Base-by-base conservation (phyloP, 2,329 filamentous ascomycete genomes). In the Alternaria sp. region DNA sequence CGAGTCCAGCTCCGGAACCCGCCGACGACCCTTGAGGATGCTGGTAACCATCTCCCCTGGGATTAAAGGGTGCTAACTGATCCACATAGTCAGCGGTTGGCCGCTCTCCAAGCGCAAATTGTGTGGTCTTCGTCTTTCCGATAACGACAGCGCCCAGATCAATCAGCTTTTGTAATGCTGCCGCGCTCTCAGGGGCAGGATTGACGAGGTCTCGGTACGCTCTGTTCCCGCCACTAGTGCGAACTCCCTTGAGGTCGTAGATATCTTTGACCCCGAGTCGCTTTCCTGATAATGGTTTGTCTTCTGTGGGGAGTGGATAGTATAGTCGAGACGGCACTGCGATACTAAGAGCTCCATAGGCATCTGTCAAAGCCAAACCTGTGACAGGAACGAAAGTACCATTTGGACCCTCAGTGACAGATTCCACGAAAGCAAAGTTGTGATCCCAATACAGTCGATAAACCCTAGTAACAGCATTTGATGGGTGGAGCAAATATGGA, bases 71-170 rank as follows among this genome's bases (percentile, higher is more conserved):
- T 9, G 63, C 64, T 9, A 67, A 61, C 9, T 68, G 65, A 46
- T 75, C 32, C 32, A 36, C 32, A 57, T 66, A 73, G 54, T 75
- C 71, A 9, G 59, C 65, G 7, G 64, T 69, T n/a, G 68, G 62
- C 7, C 59, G 54, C n/a, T 75, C 71, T 9, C 66, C 66, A 12
- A 63, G 70, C 12, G 80, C 80, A 52, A 86, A 81, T 61, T 83
- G 81, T 0, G 80, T 77, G 3, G 80, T 81, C 61, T 82, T 84
- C 11, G 81, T 83, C 73, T 85, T 86, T 1, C 85, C 84, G 0
- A 86, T 76, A 7, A 86, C 71, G 6, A 85, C 72, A 11, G 57
- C 59, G 9, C 67, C 69, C 22, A 57, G 41, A 34, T 61, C 57
- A 4, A 70, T 51, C 11, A 71, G 47, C 12, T 53, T 62, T 36